These are phyloP conservation scores for Penicillium paradoxum DNA, from an alignment of 495 filamentous ascomycete genomes.

Conservation along the genomic window DNA sequence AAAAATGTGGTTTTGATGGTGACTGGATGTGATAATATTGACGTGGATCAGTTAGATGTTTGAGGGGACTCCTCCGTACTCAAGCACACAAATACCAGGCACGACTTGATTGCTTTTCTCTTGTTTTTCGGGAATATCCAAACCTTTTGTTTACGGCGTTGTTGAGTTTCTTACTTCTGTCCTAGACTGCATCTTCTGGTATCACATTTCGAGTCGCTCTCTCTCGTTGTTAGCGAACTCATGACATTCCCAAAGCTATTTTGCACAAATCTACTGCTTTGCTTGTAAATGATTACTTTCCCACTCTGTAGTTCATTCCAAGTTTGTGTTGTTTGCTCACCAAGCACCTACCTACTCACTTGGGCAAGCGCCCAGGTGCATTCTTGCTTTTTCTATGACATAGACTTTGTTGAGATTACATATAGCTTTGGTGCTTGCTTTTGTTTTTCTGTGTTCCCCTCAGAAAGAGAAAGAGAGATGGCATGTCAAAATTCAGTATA, in stretches of 20 bases:
- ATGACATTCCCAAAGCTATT: neutral
- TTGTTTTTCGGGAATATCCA: neutral
- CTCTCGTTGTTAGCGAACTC: neutral
- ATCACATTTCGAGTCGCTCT: neutral
- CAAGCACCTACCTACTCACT: no score
- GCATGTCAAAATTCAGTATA: neutral
- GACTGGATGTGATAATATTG: slow-evolving; percentile 26
- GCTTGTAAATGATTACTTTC: neutral
- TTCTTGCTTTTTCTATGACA: neutral
- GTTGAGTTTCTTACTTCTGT: neutral
- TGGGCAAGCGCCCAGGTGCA: no score
- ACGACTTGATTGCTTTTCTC: neutral
- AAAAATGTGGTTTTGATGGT: slow-evolving; percentile 34
- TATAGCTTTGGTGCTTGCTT: neutral
- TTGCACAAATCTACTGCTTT: neutral
- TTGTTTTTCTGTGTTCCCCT: neutral
- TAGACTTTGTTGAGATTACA: neutral
- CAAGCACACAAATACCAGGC: neutral
- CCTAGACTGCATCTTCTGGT: neutral
- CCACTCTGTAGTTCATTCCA: neutral
- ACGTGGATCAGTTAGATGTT: slow-evolving; percentile 8
- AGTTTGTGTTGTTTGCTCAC: neutral
- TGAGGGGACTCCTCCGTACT: no score
- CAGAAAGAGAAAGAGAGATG: neutral
- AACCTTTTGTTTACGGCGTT: neutral